Conservation (phyloP, 495 filamentous ascomycete genomes). For the Aspergillus taichungensis region DNA sequence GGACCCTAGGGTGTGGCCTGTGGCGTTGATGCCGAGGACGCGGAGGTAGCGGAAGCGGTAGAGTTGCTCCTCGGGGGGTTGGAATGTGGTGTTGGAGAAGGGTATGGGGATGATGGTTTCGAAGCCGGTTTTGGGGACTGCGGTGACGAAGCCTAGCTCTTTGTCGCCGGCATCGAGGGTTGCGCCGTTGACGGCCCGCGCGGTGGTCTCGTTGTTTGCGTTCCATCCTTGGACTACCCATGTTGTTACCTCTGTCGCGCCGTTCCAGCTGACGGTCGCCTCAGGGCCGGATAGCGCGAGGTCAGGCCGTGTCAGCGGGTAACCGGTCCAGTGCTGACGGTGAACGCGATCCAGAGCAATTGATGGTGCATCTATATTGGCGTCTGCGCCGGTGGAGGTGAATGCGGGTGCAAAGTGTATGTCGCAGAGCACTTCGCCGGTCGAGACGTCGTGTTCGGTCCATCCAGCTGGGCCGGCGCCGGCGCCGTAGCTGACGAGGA, state of each 20-base stretch:
- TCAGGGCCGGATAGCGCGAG: constrained; percentile 18
- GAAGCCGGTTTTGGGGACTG: constrained; percentile 23
- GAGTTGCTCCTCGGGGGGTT: neutral
- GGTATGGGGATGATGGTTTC: constrained; percentile 24
- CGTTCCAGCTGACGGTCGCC: constrained; percentile 33
- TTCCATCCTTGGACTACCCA: constrained; percentile 27
- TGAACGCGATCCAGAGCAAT: constrained; percentile 27
- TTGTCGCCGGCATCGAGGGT: neutral
- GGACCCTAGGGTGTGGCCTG: constrained; percentile 8
- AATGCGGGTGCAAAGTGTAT: constrained; percentile 23
- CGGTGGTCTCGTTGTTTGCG: constrained; percentile 1
- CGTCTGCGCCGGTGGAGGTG: constrained; percentile 12
- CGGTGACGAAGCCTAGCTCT: constrained; percentile 15
- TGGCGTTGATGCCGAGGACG: constrained; percentile 8
- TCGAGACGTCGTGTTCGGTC: constrained; percentile 32
- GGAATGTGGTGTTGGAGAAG: neutral
- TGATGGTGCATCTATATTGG: constrained; percentile 6
- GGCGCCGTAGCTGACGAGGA: constrained; percentile 41
- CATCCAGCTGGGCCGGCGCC: constrained; percentile 24
- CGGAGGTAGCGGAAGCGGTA: constrained; percentile 3
- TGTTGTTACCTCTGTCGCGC: constrained; percentile 29
- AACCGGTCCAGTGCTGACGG: constrained; percentile 29
- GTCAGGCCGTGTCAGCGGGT: constrained; percentile 19
- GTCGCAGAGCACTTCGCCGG: constrained; percentile 23
- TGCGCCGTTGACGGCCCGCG: neutral